Conservation (phyloP, 2,329 filamentous ascomycete species). For the Cercospora zeae-maydis region DNA sequence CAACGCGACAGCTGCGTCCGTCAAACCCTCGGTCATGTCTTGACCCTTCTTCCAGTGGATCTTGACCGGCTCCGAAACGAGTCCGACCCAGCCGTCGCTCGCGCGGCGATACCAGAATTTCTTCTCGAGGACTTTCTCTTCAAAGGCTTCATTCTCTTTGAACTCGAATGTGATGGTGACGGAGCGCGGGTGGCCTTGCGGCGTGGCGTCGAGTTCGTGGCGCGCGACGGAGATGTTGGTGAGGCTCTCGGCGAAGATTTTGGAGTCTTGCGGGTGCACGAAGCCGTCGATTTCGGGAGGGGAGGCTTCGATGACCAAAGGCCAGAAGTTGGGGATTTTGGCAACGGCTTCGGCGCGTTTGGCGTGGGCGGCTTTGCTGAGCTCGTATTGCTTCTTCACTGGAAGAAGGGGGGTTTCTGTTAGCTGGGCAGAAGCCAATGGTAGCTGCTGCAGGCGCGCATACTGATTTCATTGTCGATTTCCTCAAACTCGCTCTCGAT, state of each 20-base stretch:
- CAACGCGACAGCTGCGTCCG: conserved; percentile 67
- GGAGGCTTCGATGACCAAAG: conserved; percentile 84
- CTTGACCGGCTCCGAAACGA: conserved; percentile 83
- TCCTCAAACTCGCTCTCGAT: conserved; percentile 83
- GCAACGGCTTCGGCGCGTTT: conserved; percentile 68
- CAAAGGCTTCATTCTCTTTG: conserved; percentile 75
- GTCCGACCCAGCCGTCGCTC: conserved; percentile 65
- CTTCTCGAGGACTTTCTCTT: conserved; percentile 77
- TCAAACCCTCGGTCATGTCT: conserved; percentile 78
- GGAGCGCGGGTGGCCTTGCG: conserved; percentile 72
- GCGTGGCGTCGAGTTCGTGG: conserved; percentile 64
- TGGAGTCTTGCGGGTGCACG: conserved; percentile 76
- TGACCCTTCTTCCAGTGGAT: conserved; percentile 76
- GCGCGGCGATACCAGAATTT: conserved; percentile 80
- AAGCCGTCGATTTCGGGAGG: conserved; percentile 83
- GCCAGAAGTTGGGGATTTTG: conserved; percentile 86
- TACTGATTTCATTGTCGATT: conserved; percentile 78
- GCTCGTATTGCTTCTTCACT: conserved; percentile 54
- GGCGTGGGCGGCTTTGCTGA: conserved; percentile 68
- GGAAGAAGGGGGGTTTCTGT: conserved; percentile 11
- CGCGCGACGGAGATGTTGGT: conserved; percentile 68
- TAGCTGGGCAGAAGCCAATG: background rate
- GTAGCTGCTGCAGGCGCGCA: conserved; percentile 33
- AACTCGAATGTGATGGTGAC: conserved; percentile 77
- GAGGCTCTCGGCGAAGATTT: conserved; percentile 66